Percentiles rank a stretch among this genome's conserved stretches.
Evolutionary conservation across 129 eudicot genomes (phyloP).

Genomic region (Artemisia annua): DNA sequence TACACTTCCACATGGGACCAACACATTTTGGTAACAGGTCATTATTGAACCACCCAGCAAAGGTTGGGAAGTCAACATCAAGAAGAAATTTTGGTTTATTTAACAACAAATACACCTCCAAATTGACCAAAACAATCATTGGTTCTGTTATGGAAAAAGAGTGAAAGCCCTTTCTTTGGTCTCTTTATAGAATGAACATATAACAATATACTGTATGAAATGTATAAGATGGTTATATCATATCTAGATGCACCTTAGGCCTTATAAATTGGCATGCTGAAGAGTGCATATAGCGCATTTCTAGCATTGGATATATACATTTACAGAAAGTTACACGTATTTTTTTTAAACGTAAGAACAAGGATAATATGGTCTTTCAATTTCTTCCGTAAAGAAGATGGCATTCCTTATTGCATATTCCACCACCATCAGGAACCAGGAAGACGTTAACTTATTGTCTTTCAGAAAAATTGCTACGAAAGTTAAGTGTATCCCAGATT

Average conservation of each 20-base stretch:
- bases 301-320: not conserved
- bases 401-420: not conserved
- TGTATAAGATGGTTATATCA: not conserved
- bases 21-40: not conserved
- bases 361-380: conserved; percentile 6
- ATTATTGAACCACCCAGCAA: not conserved
- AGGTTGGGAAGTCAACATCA: conserved; percentile 13
- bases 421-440: conserved; percentile 1
- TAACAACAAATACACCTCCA: not conserved
- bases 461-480: conserved; percentile 2
- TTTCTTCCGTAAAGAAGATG: not conserved
- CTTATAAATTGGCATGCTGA: not conserved
- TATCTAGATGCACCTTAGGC: not conserved
- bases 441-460: conserved; percentile 14
- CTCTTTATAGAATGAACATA: not conserved
- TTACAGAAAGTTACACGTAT: not conserved
- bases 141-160: not conserved
- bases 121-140: not conserved
- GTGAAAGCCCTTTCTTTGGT: not conserved
- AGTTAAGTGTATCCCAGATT: conserved; percentile 6
- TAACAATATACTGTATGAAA: not conserved
- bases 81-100: not conserved
- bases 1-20: too few relatives aligned
- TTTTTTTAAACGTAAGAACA: not conserved
- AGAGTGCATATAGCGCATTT: conserved; percentile 3